phyloP scores from a whole-genome alignment of 768 basidiomycete genomes.

The Bullera alba region DNA sequence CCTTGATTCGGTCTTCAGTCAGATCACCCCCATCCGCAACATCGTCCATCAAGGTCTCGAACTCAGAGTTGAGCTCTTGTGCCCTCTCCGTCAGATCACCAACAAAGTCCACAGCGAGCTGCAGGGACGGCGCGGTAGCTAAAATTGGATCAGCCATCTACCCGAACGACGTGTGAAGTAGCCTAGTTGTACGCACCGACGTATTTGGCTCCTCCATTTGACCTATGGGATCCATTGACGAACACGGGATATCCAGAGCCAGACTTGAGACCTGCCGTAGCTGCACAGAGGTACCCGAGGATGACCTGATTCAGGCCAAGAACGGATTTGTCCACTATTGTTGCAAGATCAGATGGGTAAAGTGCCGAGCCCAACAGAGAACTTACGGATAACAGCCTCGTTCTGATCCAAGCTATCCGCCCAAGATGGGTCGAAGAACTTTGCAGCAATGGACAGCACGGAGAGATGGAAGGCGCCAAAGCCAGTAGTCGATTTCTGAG shows the following conservation, averaged over 20 bases:
- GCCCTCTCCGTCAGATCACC: constrained; percentile 22
- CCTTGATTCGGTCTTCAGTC: constrained; percentile 16
- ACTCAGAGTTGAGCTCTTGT: constrained; percentile 20
- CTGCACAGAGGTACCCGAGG: constrained; percentile 25
- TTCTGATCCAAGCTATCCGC: constrained; percentile 55
- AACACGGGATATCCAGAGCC: constrained; percentile 33
- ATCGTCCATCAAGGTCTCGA: constrained; percentile 14
- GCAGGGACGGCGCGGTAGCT: constrained; percentile 33
- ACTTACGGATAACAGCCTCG: neutral
- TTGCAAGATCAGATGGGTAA: constrained; percentile 1
- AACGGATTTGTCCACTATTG: constrained; percentile 19
- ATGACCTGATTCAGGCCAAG: constrained; percentile 25
- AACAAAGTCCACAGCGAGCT: constrained; percentile 18
- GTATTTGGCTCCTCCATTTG: constrained; percentile 16
- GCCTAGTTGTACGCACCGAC: constrained; percentile 12
- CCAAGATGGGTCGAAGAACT: constrained; percentile 60
- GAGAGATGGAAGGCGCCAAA: constrained; percentile 81
- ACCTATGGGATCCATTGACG: constrained; percentile 23
- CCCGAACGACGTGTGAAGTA: neutral
- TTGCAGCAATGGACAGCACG: constrained; percentile 66
- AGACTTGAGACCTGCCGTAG: constrained; percentile 26
- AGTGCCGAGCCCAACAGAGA: no score
- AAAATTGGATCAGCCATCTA: neutral
- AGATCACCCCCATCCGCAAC: constrained; percentile 18
- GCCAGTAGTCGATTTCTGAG: constrained; percentile 50